A percentile compares a stretch with the other conserved stretches of the same genome.
phyloP scores from a whole-genome alignment of 768 basidiomycete genomes.

The Macrolepiota fuliginosa region DNA sequence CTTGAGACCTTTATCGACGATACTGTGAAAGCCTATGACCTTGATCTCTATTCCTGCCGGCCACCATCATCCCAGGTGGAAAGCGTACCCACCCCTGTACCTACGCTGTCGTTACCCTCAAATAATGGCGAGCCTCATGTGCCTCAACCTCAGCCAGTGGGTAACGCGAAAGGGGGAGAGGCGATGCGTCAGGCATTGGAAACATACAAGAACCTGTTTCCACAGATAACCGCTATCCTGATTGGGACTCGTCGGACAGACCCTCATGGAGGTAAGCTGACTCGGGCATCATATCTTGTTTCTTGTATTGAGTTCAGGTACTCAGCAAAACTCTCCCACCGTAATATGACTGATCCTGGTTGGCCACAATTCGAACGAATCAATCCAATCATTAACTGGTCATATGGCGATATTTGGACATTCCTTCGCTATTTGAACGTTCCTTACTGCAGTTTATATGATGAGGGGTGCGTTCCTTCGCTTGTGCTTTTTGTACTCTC shows the following conservation, averaged over 20 bases:
- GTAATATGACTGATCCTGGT: constrained; percentile 78
- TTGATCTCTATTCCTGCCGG: constrained; percentile 69
- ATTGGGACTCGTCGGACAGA: constrained; percentile 88
- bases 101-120: constrained; percentile 14
- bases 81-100: constrained; percentile 38
- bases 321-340: constrained; percentile 66
- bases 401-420: constrained; percentile 85
- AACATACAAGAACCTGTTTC: constrained; percentile 65
- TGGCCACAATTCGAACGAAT: constrained; percentile 92
- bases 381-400: constrained; percentile 96
- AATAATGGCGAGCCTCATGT: constrained; percentile 19
- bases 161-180: constrained; percentile 57
- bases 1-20: constrained; percentile 83
- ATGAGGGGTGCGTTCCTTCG: constrained; percentile 67
- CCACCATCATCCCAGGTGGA: constrained; percentile 44
- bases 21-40: constrained; percentile 58
- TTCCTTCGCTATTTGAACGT: constrained; percentile 75
- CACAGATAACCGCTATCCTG: constrained; percentile 74
- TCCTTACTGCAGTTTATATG: constrained; percentile 88
- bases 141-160: constrained; percentile 33
- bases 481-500: not conserved
- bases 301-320: not conserved
- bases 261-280: constrained; percentile 84
- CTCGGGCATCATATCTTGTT: not conserved
- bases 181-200: constrained; percentile 80